A percentile compares a stretch with the other conserved stretches of the same genome.
Conservation (phyloP, 441 rosid species). For the Corymbia citriodora region DNA sequence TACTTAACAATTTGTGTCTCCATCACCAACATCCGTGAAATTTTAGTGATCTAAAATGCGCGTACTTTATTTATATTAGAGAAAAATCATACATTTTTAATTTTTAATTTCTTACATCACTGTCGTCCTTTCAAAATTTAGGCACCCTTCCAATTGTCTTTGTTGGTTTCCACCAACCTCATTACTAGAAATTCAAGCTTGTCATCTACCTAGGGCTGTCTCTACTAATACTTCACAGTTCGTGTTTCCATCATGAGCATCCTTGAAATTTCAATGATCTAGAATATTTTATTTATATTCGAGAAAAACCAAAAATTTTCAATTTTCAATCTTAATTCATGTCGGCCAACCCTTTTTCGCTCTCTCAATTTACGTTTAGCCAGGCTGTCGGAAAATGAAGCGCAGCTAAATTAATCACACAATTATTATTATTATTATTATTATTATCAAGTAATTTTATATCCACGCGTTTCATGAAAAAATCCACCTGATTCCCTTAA, state of each 20-base stretch:
- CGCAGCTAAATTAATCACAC: neutral
- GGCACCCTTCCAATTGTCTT: neutral
- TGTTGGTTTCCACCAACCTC: neutral
- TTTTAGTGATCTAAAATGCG: too few species aligned
- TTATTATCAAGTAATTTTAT: neutral
- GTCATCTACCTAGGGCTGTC: neutral
- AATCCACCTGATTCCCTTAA: neutral
- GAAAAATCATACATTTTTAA: too few species aligned
- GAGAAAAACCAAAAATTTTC: neutral
- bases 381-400: neutral
- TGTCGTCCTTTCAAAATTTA: neutral
- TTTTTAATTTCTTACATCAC: neutral
- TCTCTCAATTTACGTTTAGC: neutral
- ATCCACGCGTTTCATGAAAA: neutral
- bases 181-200: neutral
- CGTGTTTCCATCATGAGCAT: fast-evolving
- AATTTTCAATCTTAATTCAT: neutral
- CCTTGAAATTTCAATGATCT: neutral
- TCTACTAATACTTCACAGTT: neutral
- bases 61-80: too few species aligned
- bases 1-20: too few species aligned
- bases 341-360: neutral
- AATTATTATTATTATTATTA: neutral
- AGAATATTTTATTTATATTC: neutral
- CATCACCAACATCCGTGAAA: too few species aligned